Conservation (phyloP, 306 rosid genomes). For the Cucurbita ficifolia region DNA sequence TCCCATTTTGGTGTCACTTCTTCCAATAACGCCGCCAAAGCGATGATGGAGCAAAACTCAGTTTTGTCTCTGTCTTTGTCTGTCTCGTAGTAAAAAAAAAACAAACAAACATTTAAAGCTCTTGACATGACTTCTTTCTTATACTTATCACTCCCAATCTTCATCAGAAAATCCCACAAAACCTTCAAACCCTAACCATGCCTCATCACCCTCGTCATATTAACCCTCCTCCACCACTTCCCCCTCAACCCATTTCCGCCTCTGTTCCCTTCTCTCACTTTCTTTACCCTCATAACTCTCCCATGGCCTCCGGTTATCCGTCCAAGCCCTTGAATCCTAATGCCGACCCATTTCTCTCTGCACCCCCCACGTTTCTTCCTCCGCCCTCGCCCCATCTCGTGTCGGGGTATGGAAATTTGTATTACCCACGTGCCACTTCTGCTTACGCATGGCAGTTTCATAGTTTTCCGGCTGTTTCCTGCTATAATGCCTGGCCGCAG, state of each 20-base stretch:
- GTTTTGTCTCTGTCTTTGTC: neutral
- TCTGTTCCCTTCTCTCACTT: neutral
- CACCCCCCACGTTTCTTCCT: neutral
- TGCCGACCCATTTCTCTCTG: neutral
- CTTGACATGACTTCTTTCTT: neutral
- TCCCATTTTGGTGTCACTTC: neutral
- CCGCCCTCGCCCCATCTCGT: neutral
- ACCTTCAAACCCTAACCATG: neutral
- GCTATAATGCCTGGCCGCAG: neutral
- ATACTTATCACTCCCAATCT: neutral
- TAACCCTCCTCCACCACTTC: neutral
- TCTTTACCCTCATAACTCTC: neutral
- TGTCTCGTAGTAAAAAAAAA: neutral
- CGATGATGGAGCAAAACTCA: neutral
- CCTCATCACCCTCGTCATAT: neutral
- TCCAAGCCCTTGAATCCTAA: neutral
- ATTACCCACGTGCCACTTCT: neutral
- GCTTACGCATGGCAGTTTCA: neutral
- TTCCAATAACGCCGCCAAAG: constrained; percentile 5
- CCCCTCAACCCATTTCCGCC: neutral
- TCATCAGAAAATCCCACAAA: neutral
- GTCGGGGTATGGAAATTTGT: neutral
- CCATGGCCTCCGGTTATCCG: neutral
- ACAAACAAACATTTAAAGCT: neutral
- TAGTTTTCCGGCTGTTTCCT: neutral